Evolutionary conservation across 805 yeast genomes (phyloP).

Genomic region (Zygotorulaspora florentina): DNA sequence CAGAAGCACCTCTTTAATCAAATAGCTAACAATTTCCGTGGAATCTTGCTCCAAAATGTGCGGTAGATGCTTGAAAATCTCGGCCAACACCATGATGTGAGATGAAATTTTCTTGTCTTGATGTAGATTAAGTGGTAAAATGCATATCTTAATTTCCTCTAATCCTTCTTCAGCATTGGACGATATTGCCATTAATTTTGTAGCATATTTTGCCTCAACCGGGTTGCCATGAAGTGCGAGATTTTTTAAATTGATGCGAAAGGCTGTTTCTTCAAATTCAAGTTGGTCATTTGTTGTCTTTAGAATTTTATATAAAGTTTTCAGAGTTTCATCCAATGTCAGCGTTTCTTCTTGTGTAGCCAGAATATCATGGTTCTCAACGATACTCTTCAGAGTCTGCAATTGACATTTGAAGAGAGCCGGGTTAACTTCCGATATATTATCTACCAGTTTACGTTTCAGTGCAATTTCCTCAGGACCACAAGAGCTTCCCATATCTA

Average conservation of each 20-base stretch:
- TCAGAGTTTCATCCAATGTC: conserved; percentile 42
- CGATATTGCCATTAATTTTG: conserved; percentile 51
- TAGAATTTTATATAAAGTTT: conserved; percentile 56
- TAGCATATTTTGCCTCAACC: conserved; percentile 59
- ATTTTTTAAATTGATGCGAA: conserved; percentile 42
- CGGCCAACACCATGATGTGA: conserved; percentile 56
- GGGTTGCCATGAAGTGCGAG: conserved; percentile 53
- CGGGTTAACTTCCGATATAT: conserved; percentile 59
- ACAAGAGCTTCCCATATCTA: conserved; percentile 33
- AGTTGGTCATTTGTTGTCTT: conserved; percentile 47
- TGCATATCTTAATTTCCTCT: conserved; percentile 37
- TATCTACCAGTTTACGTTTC: conserved; percentile 51
- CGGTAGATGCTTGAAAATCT: conserved; percentile 49
- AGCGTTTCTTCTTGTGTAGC: conserved; percentile 17
- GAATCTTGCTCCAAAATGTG: conserved; percentile 48
- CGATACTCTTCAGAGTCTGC: conserved; percentile 42
- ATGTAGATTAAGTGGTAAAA: conserved; percentile 49
- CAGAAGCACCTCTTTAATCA: conserved; percentile 60
- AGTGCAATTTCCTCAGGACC: conserved; percentile 33
- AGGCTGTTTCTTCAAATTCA: conserved; percentile 40
- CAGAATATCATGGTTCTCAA: conserved; percentile 28
- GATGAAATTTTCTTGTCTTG: conserved; percentile 43
- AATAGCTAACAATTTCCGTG: conserved; percentile 52
- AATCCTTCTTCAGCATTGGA: conserved; percentile 40
- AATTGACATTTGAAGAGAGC: conserved; percentile 59